These are phyloP conservation scores for Apiospora aurea DNA, from an alignment of 2,329 filamentous ascomycete genomes.

Conservation along the genomic window DNA sequence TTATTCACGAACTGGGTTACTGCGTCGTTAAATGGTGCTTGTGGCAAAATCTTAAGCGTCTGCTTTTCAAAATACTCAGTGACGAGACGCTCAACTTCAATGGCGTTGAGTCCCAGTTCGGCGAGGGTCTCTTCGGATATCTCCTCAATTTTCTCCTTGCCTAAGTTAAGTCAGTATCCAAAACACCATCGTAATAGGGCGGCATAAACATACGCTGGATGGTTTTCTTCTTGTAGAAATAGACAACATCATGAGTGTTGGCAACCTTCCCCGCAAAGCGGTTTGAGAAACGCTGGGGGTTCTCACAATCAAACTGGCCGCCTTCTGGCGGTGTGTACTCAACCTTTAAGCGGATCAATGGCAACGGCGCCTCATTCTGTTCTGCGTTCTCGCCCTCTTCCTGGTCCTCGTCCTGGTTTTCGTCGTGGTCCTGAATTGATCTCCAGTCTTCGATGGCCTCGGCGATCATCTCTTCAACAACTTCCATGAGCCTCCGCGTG, in stretches of 20 bases:
- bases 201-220: slow-evolving; percentile 49
- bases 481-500: slow-evolving; percentile 75
- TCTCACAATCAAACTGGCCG: slow-evolving; percentile 88
- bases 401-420: background rate
- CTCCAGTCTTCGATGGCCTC: slow-evolving; percentile 85
- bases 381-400: slow-evolving; percentile 53
- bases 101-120: slow-evolving; percentile 71
- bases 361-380: slow-evolving; percentile 71
- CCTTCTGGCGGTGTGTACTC: slow-evolving; percentile 88
- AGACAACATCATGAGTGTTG: slow-evolving; percentile 91
- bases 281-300: slow-evolving; percentile 95
- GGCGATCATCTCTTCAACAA: slow-evolving; percentile 87
- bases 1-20: slow-evolving; percentile 94
- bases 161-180: slow-evolving; percentile 31
- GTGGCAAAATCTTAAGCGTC: slow-evolving; percentile 89
- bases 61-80: slow-evolving; percentile 87
- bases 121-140: slow-evolving; percentile 71
- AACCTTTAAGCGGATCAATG: slow-evolving; percentile 87
- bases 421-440: slow-evolving; percentile 67
- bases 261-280: slow-evolving; percentile 90
- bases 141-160: slow-evolving; percentile 56
- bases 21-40: slow-evolving; percentile 91
- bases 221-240: slow-evolving; percentile 91
- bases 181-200: background rate
- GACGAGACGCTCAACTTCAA: slow-evolving; percentile 90